Evolutionary conservation across 306 rosid genomes (phyloP).

Genomic region (Vigna radiata): DNA sequence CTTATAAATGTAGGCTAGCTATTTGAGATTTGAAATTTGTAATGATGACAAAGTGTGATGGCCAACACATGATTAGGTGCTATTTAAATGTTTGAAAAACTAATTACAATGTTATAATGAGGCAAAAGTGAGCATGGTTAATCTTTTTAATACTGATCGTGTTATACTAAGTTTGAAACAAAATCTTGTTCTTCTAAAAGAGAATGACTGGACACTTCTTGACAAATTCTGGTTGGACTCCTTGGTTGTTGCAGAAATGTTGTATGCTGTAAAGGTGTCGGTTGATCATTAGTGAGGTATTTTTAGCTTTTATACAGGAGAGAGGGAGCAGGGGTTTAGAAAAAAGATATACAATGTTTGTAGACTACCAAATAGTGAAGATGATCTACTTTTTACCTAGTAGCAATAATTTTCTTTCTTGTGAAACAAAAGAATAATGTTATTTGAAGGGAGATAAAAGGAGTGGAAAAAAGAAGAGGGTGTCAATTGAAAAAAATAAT

Average conservation of each 20-base stretch:
- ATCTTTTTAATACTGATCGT: not conserved
- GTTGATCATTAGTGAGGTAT: not conserved
- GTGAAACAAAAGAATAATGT: not conserved
- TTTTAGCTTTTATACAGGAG: not conserved
- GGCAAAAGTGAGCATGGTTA: not conserved
- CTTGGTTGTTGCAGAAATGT: not conserved
- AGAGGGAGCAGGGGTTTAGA: not conserved
- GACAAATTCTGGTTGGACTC: not conserved
- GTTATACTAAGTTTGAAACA: not conserved
- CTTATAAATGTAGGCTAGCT: not conserved
- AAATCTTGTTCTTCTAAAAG: not conserved
- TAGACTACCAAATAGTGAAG: not conserved
- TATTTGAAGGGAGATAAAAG: not conserved
- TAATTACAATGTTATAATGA: not conserved
- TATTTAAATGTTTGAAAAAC: not conserved
- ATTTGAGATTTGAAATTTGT: not conserved
- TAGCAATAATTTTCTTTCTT: not conserved
- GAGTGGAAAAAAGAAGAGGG: not conserved
- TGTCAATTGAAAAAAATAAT: not conserved
- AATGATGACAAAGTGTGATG: not conserved
- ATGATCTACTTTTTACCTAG: not conserved
- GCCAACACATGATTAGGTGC: not conserved
- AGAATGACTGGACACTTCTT: not conserved
- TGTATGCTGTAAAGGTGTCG: not conserved
- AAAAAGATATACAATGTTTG: not conserved